Percentiles rank a stretch among this genome's conserved stretches.
These are phyloP conservation scores for Suzukiozyma palmioleophila DNA, from an alignment of 1,139 yeast species.

Conservation along the genomic window DNA sequence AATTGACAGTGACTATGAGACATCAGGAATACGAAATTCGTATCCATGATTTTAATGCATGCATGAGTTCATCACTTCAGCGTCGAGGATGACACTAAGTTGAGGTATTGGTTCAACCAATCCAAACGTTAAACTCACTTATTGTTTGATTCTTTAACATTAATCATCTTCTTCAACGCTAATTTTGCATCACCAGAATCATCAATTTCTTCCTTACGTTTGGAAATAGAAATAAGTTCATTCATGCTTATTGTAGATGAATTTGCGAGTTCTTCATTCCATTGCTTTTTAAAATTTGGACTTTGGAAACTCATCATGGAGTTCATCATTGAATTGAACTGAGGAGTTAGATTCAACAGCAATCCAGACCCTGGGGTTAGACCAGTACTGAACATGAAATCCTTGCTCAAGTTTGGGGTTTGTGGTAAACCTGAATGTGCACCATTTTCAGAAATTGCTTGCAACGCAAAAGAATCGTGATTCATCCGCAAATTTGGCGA, in stretches of 20 bases:
- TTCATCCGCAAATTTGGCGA: slow-evolving; percentile 2
- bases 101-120: not conserved
- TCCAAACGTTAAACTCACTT: not conserved
- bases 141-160: slow-evolving; percentile 17
- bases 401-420: slow-evolving; percentile 35
- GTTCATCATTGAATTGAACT: slow-evolving; percentile 41
- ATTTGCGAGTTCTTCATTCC: slow-evolving; percentile 2
- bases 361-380: slow-evolving; percentile 26
- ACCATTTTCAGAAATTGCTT: not conserved
- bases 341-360: slow-evolving; percentile 39
- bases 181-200: slow-evolving; percentile 41
- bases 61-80: not conserved
- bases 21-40: not conserved
- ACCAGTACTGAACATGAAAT: slow-evolving; percentile 27
- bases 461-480: not conserved
- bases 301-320: slow-evolving; percentile 26
- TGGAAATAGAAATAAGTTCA: not conserved
- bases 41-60: not conserved
- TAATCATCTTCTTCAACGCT: slow-evolving; percentile 39
- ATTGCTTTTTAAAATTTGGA: slow-evolving; percentile 3
- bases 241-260: slow-evolving; percentile 4
- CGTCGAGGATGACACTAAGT: not conserved
- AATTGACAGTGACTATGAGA: too few species aligned
- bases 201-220: slow-evolving; percentile 11
- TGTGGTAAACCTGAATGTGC: slow-evolving; percentile 18